phyloP scores from a whole-genome alignment of 2,329 filamentous ascomycete species.

The Diaporthe eres region DNA sequence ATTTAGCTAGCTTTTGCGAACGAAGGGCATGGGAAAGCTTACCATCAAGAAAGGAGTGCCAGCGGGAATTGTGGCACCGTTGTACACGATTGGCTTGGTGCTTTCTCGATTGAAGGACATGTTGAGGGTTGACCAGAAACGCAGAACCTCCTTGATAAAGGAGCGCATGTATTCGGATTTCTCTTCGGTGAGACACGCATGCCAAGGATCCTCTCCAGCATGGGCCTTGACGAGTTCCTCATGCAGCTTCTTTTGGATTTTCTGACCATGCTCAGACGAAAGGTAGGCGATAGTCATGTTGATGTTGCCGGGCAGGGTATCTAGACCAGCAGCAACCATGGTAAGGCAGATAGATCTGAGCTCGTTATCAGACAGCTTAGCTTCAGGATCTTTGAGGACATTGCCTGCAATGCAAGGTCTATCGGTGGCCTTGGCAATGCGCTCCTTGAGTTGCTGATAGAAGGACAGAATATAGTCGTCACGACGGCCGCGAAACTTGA shows the following conservation, averaged over 20 bases:
- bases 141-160: neutral
- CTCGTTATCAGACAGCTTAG: neutral
- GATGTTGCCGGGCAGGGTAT: neutral
- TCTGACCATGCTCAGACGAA: constrained; percentile 8
- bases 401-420: constrained; percentile 4
- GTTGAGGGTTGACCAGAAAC: constrained; percentile 15
- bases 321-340: constrained; percentile 10
- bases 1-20: neutral
- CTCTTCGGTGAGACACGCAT: neutral
- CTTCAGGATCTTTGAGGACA: neutral
- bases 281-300: constrained; percentile 19
- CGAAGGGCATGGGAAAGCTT: neutral
- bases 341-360: constrained; percentile 8
- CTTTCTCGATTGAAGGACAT: constrained; percentile 2
- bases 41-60: constrained; percentile 1
- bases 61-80: neutral
- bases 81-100: constrained; percentile 2
- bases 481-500: constrained; percentile 8
- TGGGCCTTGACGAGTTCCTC: neutral
- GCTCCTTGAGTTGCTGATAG: neutral
- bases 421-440: neutral
- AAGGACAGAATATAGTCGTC: constrained; percentile 15
- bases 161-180: constrained; percentile 1
- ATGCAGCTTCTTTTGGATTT: neutral
- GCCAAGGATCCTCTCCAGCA: constrained; percentile 6